phyloP scores from a whole-genome alignment of 2,329 filamentous ascomycete species.

The Fusarium oligoseptatum region DNA sequence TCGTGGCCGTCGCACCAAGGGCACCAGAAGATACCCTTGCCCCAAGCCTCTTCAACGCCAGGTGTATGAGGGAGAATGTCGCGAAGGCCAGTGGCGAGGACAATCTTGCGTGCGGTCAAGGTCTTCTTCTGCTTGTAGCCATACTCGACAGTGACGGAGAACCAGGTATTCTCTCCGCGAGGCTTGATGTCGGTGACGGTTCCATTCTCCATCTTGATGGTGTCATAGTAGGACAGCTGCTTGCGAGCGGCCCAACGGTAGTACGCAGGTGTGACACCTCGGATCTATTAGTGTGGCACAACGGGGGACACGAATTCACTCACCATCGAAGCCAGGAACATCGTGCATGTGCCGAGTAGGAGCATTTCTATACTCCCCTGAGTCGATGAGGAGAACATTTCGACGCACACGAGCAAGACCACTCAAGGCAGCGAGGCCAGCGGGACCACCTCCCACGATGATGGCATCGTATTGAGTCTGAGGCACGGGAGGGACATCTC shows the following conservation, averaged over 20 bases:
- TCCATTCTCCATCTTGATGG: slow-evolving; percentile 63
- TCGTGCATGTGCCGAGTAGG: slow-evolving; percentile 72
- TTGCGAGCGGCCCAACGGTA: slow-evolving; percentile 67
- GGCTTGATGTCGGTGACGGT: slow-evolving; percentile 62
- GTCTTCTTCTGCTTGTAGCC: slow-evolving; percentile 39
- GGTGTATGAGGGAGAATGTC: slow-evolving; percentile 69
- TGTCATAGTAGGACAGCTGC: slow-evolving; percentile 65
- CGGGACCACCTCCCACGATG: slow-evolving; percentile 69
- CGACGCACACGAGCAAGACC: slow-evolving; percentile 70
- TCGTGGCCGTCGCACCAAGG: slow-evolving; percentile 75
- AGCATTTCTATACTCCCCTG: slow-evolving; percentile 68
- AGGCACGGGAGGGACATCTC: slow-evolving; percentile 22
- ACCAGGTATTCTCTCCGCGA: slow-evolving; percentile 58
- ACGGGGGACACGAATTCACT: background rate
- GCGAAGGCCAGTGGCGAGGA: slow-evolving; percentile 69
- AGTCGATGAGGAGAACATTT: slow-evolving; percentile 69
- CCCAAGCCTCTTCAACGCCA: slow-evolving; percentile 67
- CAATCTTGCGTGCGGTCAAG: slow-evolving; percentile 65
- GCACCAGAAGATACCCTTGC: slow-evolving; percentile 73
- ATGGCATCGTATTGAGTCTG: slow-evolving; percentile 63
- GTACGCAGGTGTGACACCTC: slow-evolving; percentile 67
- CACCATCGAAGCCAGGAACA: slow-evolving; percentile 71
- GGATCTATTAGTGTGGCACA: slow-evolving; percentile 1
- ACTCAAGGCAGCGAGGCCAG: slow-evolving; percentile 67
- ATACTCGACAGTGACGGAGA: slow-evolving; percentile 54